Evolutionary conservation across 2,329 filamentous ascomycete genomes (phyloP), one percentile per base, ranked within the genome.

Genomic region (Aspergillus tubingensis): DNA sequence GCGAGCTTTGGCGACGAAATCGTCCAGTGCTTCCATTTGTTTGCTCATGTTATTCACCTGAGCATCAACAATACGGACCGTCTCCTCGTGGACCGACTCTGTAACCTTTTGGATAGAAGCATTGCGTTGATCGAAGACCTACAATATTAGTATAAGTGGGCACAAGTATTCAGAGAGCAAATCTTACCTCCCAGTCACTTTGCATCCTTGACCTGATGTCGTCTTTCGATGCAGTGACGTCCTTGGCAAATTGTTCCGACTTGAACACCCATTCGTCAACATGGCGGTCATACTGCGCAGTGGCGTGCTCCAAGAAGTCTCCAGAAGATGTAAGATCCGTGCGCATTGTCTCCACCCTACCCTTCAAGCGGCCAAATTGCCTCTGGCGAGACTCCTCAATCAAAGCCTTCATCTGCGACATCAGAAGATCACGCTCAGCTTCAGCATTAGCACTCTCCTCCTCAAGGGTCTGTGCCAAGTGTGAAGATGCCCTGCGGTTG

Each of bases 1-100:
- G 62, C 89, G 87, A 53, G 96, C 92, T 32, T 91, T 88, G 32
- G 88, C 85, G 41, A 98, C 92, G 68, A 97, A 96, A 66, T 94
- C 91, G 70, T 98, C 94, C 7, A 99, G 84, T 1, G 91, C 91
- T 59, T 88, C 86, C 85, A 99, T 93, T 76, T 98, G 92, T n/a
- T 83, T 85, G 62, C 91, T 89, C 72, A 99, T 89, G 67, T 96
- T 91, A 58, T 86, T 84, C 79, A 96, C 91, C 77, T 99, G 95
- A 59, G 90, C 88, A 70, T 94, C 91, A 11, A 98, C 93, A 60
- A 96, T 94, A 6, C 89, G 88, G 30, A 96, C 87, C 0, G 94
- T 97, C 77, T 96, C 91, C 36, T 90, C 89, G 67, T 99, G 93
- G 1, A 98, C 92, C 2, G 91, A 91, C 68, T 91, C 90, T 0